These are phyloP conservation scores for Gentiana dahurica DNA, from an alignment of 257 asterid species.

Conservation along the genomic window DNA sequence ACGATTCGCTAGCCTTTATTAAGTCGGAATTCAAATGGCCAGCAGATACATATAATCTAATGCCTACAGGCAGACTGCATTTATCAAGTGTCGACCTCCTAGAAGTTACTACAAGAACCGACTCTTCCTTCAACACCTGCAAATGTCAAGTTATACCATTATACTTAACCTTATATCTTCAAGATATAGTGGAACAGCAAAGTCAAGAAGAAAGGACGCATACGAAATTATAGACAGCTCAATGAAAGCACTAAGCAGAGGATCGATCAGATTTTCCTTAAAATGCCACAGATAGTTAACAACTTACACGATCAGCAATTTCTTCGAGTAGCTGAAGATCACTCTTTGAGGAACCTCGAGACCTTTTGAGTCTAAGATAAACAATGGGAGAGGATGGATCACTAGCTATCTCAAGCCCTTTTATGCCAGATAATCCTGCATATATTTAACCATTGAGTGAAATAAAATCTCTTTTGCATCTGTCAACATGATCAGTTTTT, in stretches of 20 bases:
- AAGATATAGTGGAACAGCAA: not conserved
- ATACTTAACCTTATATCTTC: no score
- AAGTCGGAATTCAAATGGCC: constrained; percentile 69
- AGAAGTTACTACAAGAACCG: constrained; percentile 54
- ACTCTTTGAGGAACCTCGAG: constrained; percentile 50
- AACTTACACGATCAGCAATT: constrained; percentile 46
- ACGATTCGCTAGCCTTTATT: constrained; percentile 49
- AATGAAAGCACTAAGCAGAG: no score
- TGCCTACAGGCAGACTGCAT: constrained; percentile 75
- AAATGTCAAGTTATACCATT: constrained; percentile 2
- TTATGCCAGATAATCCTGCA: constrained; percentile 52
- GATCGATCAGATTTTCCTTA: no score
- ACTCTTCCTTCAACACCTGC: constrained; percentile 69
- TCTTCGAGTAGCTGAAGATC: constrained; percentile 68
- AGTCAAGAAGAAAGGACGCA: not conserved
- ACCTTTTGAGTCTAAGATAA: constrained; percentile 45
- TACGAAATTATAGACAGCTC: not conserved
- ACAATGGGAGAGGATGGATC: constrained; percentile 66
- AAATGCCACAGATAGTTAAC: no score
- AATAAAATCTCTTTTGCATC: not conserved
- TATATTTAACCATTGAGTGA: not conserved
- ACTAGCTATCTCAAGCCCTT: constrained; percentile 55
- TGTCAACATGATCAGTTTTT: not conserved
- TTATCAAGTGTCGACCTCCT: constrained; percentile 71
- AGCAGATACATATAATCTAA: constrained; percentile 62